A percentile compares a stretch with the other conserved stretches of the same genome.
These are phyloP conservation scores for Nigrospora sphaerica DNA, from an alignment of 2,329 filamentous ascomycete species.

Conservation along the genomic window DNA sequence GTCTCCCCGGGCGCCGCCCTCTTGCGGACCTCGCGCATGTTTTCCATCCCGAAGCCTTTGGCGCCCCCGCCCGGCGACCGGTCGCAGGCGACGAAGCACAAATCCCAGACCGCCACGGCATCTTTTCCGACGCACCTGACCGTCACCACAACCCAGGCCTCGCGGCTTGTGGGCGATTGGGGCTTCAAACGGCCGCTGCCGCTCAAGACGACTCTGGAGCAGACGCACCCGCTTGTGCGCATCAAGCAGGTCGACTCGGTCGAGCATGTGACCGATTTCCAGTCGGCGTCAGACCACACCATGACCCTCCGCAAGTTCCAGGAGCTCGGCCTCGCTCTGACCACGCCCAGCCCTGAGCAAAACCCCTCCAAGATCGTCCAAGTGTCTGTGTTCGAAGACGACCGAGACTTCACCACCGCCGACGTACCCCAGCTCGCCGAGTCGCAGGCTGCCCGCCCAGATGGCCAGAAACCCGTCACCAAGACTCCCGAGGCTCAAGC, in stretches of 20 bases:
- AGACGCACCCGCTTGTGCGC: constrained; percentile 67
- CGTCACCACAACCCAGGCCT: constrained; percentile 68
- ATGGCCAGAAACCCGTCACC: constrained; percentile 11
- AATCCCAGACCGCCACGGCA: constrained; percentile 65
- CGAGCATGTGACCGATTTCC: constrained; percentile 85
- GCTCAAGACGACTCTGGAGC: constrained; percentile 63
- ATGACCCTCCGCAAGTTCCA: constrained; percentile 80
- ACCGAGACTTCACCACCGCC: constrained; percentile 44
- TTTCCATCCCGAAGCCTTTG: constrained; percentile 75
- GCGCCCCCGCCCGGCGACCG: constrained; percentile 49
- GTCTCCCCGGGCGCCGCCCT: constrained; percentile 61
- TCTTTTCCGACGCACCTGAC: constrained; percentile 77
- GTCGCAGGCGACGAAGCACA: constrained; percentile 36
- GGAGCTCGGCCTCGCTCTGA: constrained; percentile 69
- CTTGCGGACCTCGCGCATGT: constrained; percentile 81
- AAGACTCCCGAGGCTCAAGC: constrained; percentile 9
- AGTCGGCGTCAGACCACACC: constrained; percentile 73
- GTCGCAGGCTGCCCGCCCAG: not conserved
- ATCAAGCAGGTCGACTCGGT: constrained; percentile 74
- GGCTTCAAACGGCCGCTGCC: constrained; percentile 84
- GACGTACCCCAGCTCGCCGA: not conserved
- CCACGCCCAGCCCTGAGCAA: constrained; percentile 32
- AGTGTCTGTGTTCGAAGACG: constrained; percentile 52
- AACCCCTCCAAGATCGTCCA: constrained; percentile 11
- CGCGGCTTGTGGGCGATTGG: constrained; percentile 78